Evolutionary conservation across 2,329 filamentous ascomycete species (phyloP).

Genomic region (Pseudomassariella vexata): DNA sequence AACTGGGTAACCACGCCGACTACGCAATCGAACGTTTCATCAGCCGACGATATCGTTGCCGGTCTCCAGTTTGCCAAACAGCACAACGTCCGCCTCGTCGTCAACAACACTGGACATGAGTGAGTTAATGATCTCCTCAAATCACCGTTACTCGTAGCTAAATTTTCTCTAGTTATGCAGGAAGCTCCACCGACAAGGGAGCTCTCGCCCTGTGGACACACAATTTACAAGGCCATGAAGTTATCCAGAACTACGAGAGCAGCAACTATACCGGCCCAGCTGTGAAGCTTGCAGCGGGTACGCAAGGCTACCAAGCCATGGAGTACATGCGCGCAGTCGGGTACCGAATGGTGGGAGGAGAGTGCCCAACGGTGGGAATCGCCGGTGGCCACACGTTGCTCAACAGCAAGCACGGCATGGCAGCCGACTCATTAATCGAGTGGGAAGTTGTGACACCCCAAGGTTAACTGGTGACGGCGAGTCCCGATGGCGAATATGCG

Average conservation of each 20-base stretch:
- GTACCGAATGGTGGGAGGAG: slow-evolving; percentile 32
- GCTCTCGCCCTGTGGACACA: slow-evolving; percentile 25
- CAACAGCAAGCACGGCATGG: slow-evolving; percentile 33
- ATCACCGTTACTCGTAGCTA: background rate
- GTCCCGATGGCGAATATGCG: slow-evolving; percentile 29
- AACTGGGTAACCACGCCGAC: slow-evolving; percentile 6
- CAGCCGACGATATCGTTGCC: slow-evolving; percentile 3
- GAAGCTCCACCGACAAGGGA: slow-evolving; percentile 21
- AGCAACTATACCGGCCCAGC: slow-evolving; percentile 16
- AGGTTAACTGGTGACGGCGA: slow-evolving; percentile 27
- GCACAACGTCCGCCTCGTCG: slow-evolving; percentile 10
- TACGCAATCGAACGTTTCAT: slow-evolving; percentile 8
- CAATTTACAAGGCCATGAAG: slow-evolving; percentile 19
- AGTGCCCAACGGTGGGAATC: slow-evolving; percentile 29
- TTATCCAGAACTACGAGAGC: slow-evolving; percentile 14
- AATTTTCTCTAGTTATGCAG: slow-evolving; percentile 16
- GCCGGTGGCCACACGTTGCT: slow-evolving; percentile 37
- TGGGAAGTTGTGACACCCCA: slow-evolving; percentile 11
- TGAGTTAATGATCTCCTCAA: background rate
- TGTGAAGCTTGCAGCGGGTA: slow-evolving; percentile 17
- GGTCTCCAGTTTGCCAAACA: slow-evolving; percentile 10
- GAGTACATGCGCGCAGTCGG: slow-evolving; percentile 11
- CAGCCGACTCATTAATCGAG: slow-evolving; percentile 33
- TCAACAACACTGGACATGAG: slow-evolving; percentile 20
- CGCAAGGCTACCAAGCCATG: slow-evolving; percentile 14